Evolutionary conservation across 73 alveolate genomes (phyloP).

Genomic region (Blepharisma stoltei): DNA sequence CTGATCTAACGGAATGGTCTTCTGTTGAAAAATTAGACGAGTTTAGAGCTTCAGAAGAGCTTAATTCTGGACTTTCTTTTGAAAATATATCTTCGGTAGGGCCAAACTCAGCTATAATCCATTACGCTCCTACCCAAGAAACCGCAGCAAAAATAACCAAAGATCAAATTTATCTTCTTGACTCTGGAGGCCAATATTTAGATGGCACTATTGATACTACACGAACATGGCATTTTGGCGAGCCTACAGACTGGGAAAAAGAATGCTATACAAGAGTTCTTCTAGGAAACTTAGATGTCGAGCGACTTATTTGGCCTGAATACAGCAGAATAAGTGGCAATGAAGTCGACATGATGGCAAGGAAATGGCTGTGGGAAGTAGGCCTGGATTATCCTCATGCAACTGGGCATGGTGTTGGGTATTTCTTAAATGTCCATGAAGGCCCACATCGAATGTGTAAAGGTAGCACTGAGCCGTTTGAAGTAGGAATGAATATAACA

Average conservation of each 20-base stretch:
- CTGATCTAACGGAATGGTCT: conserved; percentile 35
- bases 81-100: conserved; percentile 94
- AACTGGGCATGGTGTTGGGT: conserved; percentile 99
- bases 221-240: conserved; percentile 92
- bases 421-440: conserved; percentile 96
- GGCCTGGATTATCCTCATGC: conserved; percentile 97
- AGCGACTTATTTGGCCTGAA: conserved; percentile 72
- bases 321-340: conserved; percentile 48
- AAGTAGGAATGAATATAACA: conserved; percentile 49
- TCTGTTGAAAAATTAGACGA: conserved; percentile 42
- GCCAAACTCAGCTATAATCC: conserved; percentile 98
- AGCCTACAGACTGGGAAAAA: conserved; percentile 77
- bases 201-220: conserved; percentile 99
- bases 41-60: neutral
- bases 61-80: conserved; percentile 80
- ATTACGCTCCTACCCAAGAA: conserved; percentile 88
- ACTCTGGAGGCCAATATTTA: conserved; percentile 97
- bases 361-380: conserved; percentile 88
- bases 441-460: conserved; percentile 89
- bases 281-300: conserved; percentile 83
- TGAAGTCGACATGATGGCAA: conserved; percentile 90
- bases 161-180: conserved; percentile 81
- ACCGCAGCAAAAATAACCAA: conserved; percentile 50
- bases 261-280: conserved; percentile 92
- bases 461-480: conserved; percentile 57